A percentile compares a stretch with the other conserved stretches of the same genome.
Evolutionary conservation across 768 basidiomycete species (phyloP).

Genomic region (Tephrocybe sp.): DNA sequence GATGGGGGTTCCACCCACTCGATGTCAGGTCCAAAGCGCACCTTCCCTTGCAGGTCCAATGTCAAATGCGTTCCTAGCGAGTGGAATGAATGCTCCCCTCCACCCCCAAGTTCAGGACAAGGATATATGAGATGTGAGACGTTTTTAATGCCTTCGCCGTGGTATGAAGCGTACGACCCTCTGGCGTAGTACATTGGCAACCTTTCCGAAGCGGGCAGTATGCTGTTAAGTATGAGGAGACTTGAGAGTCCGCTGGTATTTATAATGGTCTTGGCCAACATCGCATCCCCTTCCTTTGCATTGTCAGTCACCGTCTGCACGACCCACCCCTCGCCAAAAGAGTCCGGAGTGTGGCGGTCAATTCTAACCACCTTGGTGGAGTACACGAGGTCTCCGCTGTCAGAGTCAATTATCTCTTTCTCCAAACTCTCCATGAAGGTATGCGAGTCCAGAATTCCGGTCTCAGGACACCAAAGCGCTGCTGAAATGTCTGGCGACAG

Average conservation of each 20-base stretch:
- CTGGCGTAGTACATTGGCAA: conserved; percentile 80
- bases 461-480: conserved; percentile 82
- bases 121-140: conserved; percentile 88
- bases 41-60: conserved; percentile 78
- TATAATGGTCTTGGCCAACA: conserved; percentile 75
- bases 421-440: conserved; percentile 81
- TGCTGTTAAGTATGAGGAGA: conserved; percentile 66
- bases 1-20: conserved; percentile 75
- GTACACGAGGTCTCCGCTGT: conserved; percentile 68
- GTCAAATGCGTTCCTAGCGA: conserved; percentile 93
- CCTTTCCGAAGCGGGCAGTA: conserved; percentile 54
- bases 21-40: conserved; percentile 92
- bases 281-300: conserved; percentile 48
- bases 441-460: conserved; percentile 91
- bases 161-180: conserved; percentile 88
- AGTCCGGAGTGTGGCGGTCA: conserved; percentile 53
- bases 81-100: conserved; percentile 64
- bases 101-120: conserved; percentile 65
- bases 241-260: conserved; percentile 82
- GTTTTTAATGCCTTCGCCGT: conserved; percentile 68
- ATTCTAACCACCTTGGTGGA: conserved; percentile 85
- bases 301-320: conserved; percentile 73
- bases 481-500: conserved; percentile 67
- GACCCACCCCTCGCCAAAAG: conserved; percentile 74
- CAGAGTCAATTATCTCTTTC: conserved; percentile 73